phyloP scores from a whole-genome alignment of 139 green algal genomes.

The Monoraphidium neglectum region DNA sequence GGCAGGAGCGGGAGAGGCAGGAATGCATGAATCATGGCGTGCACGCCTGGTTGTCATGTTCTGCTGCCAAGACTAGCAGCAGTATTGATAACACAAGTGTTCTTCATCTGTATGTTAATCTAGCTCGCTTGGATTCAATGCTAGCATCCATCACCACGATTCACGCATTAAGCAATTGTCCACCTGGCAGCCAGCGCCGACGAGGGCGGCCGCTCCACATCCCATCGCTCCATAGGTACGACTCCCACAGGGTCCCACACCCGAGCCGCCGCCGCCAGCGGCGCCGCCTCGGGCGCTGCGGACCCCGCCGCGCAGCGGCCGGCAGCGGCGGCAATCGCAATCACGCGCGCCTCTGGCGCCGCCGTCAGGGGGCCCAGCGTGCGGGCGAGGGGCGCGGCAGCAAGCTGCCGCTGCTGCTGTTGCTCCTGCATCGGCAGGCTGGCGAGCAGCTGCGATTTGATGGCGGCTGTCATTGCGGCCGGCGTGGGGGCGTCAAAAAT shows the following conservation, averaged over 20 bases:
- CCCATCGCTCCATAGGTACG: constrained; percentile 55
- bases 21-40: no score
- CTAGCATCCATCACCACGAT: no score
- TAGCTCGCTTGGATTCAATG: no score
- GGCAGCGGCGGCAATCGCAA: neutral
- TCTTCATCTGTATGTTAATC: no score
- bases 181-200: constrained; percentile 8
- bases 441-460: constrained; percentile 21
- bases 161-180: neutral
- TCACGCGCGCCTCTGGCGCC: neutral
- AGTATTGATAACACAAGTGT: no score
- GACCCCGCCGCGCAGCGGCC: neutral
- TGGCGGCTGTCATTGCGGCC: constrained; percentile 1
- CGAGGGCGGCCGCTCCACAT: constrained; percentile 42
- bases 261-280: neutral
- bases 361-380: neutral
- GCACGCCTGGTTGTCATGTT: no score
- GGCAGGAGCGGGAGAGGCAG: neutral
- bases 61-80: no score
- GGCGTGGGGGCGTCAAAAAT: constrained; percentile 66
- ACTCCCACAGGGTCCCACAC: constrained; percentile 18
- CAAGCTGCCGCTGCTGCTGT: neutral
- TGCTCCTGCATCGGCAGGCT: neutral
- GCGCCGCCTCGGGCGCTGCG: neutral
- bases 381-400: neutral